These are phyloP conservation scores for Saccharomycopsis selenospora DNA, from an alignment of 805 yeast species.

Conservation along the genomic window DNA sequence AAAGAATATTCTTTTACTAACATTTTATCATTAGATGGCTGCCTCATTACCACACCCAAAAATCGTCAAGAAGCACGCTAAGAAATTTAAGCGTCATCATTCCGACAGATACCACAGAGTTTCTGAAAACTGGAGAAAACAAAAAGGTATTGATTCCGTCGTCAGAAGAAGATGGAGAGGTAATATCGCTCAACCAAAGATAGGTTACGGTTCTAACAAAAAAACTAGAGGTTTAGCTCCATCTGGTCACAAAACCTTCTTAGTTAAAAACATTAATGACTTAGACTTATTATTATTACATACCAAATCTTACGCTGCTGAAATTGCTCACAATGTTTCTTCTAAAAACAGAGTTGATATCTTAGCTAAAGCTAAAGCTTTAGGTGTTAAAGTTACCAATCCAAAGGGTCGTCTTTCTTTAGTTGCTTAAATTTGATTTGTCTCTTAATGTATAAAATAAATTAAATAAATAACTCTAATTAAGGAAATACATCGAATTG, in stretches of 20 bases:
- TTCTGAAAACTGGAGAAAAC: constrained; percentile 99
- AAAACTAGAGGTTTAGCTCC: constrained; percentile 93
- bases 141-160: constrained; percentile 99
- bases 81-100: constrained; percentile 99
- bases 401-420: constrained; percentile 97
- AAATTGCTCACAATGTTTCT: constrained; percentile 97
- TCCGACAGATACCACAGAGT: constrained; percentile 99
- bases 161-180: constrained; percentile 99
- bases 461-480: neutral
- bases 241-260: constrained; percentile 96
- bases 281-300: constrained; percentile 93
- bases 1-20: too few relatives aligned
- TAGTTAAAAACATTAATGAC: constrained; percentile 87
- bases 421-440: constrained; percentile 65
- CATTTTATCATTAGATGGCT: constrained; percentile 50
- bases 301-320: constrained; percentile 99
- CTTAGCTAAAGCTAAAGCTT: constrained; percentile 94
- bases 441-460: constrained; percentile 2
- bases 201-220: constrained; percentile 99
- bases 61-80: constrained; percentile 99
- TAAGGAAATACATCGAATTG: too few relatives aligned
- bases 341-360: constrained; percentile 97
- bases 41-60: constrained; percentile 97
- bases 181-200: constrained; percentile 96
- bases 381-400: constrained; percentile 98